phyloP scores from a whole-genome alignment of 192 early-diverging fungal genomes.

The Entomortierella parvispora region DNA sequence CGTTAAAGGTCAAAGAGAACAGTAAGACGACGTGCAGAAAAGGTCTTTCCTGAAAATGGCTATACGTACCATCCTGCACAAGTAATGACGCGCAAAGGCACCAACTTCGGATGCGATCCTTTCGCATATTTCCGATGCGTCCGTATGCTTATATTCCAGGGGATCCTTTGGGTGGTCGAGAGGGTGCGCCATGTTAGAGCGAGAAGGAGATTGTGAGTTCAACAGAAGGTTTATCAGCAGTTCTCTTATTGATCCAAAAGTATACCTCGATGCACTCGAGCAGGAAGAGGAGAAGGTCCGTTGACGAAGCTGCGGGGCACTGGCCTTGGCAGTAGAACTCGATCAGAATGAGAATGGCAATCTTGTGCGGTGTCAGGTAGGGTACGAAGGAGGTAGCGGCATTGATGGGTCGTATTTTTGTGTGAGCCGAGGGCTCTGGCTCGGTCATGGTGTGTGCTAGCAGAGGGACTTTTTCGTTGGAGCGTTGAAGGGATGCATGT shows the following conservation, averaged over 20 bases:
- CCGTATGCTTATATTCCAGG: conserved; percentile 25
- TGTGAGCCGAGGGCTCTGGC: too few species aligned
- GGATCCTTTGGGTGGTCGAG: conserved; percentile 13
- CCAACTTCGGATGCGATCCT: conserved; percentile 7
- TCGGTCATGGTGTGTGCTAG: too few species aligned
- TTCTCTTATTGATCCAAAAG: too few species aligned
- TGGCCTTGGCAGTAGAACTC: conserved; percentile 32
- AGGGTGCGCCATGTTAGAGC: not conserved
- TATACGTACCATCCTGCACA: conserved; percentile 8
- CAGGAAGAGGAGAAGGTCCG: conserved; percentile 18
- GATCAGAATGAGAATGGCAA: conserved; percentile 33
- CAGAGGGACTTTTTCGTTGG: too few species aligned
- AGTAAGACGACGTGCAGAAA: not conserved
- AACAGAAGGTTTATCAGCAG: too few species aligned
- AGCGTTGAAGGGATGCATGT: too few species aligned
- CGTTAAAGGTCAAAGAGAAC: not conserved
- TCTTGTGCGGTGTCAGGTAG: conserved; percentile 40
- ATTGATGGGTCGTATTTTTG: too few species aligned
- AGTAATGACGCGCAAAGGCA: conserved; percentile 4
- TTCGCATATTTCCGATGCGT: conserved; percentile 13
- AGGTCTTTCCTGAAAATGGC: not conserved
- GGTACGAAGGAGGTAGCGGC: conserved; percentile 5
- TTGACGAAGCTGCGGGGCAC: not conserved
- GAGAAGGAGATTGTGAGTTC: not conserved
- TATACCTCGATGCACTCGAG: conserved; percentile 42